Evolutionary conservation across 768 basidiomycete species (phyloP).

Genomic region (Termitomyces sp.): DNA sequence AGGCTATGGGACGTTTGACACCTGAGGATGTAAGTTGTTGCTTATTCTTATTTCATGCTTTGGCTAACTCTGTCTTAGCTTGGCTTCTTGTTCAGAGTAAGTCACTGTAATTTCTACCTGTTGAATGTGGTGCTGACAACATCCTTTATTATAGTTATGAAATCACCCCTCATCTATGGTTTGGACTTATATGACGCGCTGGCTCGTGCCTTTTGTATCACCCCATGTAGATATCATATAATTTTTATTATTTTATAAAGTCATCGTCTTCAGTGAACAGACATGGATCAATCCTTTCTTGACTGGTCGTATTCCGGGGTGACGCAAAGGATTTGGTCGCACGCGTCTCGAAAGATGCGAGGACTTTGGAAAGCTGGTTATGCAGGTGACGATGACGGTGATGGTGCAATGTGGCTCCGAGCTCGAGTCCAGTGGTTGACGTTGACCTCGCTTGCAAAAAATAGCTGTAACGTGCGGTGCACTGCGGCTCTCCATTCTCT

Average conservation of each 20-base stretch:
- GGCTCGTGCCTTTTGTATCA: not conserved
- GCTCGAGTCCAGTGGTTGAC: no score
- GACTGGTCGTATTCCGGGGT: no score
- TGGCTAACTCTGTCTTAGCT: slow-evolving; percentile 35
- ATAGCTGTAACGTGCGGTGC: no score
- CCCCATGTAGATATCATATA: not conserved
- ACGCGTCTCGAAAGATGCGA: no score
- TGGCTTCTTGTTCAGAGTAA: slow-evolving; percentile 57
- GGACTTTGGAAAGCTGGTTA: no score
- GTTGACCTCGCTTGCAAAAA: no score
- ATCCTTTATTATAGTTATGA: not conserved
- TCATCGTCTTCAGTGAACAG: not conserved
- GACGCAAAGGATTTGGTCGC: no score
- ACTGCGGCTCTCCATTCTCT: no score
- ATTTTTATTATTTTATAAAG: not conserved
- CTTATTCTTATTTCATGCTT: not conserved
- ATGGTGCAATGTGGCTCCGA: no score
- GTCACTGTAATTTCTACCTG: slow-evolving; percentile 9
- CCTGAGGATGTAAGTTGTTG: slow-evolving; percentile 65
- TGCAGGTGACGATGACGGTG: no score
- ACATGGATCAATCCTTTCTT: not conserved
- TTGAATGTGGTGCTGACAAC: not conserved
- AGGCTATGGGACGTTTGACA: slow-evolving; percentile 93
- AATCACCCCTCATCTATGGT: not conserved
- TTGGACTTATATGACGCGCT: no score